Conservation (phyloP, 305 asterid genomes). For the Solanum hybrid region DNA sequence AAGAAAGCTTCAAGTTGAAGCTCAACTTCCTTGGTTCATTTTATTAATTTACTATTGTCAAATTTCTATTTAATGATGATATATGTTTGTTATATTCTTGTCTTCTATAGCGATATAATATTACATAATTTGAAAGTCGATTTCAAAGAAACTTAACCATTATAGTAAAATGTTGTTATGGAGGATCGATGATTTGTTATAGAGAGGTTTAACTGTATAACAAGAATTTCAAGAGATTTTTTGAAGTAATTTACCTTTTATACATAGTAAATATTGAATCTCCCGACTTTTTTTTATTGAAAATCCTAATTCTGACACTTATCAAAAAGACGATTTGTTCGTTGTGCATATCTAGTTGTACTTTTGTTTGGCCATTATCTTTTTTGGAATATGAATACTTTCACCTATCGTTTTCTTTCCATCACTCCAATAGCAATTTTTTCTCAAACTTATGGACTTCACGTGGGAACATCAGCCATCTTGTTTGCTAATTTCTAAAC, state of each 20-base stretch:
- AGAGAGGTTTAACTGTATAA: not conserved
- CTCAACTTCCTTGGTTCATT: not conserved
- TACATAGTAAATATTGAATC: not conserved
- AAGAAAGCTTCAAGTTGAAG: not conserved
- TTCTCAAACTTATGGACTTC: not conserved
- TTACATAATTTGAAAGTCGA: not conserved
- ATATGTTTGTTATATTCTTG: not conserved
- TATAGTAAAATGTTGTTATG: not conserved
- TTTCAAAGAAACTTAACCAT: not conserved
- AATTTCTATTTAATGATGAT: not conserved
- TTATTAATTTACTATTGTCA: not conserved
- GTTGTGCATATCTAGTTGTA: not conserved
- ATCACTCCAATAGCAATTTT: not conserved
- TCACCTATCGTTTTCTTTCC: not conserved
- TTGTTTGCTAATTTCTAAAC: not conserved
- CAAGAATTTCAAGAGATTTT: fast-evolving
- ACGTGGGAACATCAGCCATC: not conserved
- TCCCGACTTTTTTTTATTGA: fast-evolving
- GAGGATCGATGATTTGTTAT: not conserved
- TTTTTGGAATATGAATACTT: not conserved
- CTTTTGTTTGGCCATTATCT: not conserved
- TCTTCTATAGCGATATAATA: not conserved
- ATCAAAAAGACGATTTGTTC: not conserved
- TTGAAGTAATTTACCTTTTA: not conserved
- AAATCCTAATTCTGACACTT: not conserved